phyloP scores from a whole-genome alignment of 2,329 filamentous ascomycete genomes.

The Trichoderma cornu-damae region DNA sequence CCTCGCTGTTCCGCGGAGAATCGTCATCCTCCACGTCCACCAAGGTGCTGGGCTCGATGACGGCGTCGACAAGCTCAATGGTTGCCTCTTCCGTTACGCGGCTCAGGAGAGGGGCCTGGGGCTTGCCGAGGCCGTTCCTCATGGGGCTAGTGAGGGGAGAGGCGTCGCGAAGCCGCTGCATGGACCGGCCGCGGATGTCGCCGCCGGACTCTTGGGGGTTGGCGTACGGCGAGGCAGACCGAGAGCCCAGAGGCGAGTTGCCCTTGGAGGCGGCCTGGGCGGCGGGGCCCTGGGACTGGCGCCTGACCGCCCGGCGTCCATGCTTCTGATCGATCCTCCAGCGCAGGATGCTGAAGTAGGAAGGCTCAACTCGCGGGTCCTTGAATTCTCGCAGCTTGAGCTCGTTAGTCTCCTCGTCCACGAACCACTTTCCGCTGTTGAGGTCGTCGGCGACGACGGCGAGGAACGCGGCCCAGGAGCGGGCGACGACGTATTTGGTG shows the following conservation, averaged over 20 bases:
- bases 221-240: constrained; percentile 57
- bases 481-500: constrained; percentile 92
- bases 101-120: constrained; percentile 67
- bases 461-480: constrained; percentile 85
- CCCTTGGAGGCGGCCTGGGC: constrained; percentile 43
- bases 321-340: constrained; percentile 97
- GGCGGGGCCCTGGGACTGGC: constrained; percentile 49
- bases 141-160: constrained; percentile 61
- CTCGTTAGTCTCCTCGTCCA: constrained; percentile 88
- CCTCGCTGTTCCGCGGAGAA: constrained; percentile 45
- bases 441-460: constrained; percentile 87
- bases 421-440: constrained; percentile 79
- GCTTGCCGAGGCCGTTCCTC: constrained; percentile 59
- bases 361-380: constrained; percentile 79
- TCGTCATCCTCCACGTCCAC: constrained; percentile 52
- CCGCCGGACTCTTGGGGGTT: constrained; percentile 56
- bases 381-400: constrained; percentile 92
- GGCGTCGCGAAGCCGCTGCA: constrained; percentile 62
- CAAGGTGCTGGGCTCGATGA: constrained; percentile 44
- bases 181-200: constrained; percentile 63
- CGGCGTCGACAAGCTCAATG: constrained; percentile 36
- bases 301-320: constrained; percentile 58
- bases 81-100: constrained; percentile 65
- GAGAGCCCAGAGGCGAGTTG: constrained; percentile 44
- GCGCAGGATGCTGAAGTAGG: constrained; percentile 89